Base-by-base conservation (phyloP, 768 basidiomycete genomes). In the Russula emetica region DNA sequence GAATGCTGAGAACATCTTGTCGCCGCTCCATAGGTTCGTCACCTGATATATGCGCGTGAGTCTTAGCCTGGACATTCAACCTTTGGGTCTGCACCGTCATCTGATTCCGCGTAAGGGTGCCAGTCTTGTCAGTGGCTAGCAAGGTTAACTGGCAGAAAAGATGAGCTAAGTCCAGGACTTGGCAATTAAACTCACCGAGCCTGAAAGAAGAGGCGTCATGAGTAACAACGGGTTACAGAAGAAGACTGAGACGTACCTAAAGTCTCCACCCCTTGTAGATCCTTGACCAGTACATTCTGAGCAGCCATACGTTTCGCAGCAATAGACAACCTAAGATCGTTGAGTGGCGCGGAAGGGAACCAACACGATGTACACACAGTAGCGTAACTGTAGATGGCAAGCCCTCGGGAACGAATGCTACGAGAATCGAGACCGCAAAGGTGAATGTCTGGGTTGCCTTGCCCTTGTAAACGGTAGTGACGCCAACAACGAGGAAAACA, bases 261-360 rank as follows among this genome's bases (percentile, higher is more conserved):
- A 3, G 86, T 87, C 71, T 88, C 86, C 0, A 88, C 85, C 47
- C 85, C 85, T 70, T 87, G 85, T n/a, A 88, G 71, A 68, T 86
- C 85, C 67, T 88, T 88, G 20, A 87, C 85, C n/a, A 88, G 76
- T 6, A 88, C 85, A 64, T 87, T 86, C 71, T 85, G 84, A 26
- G 79, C 79, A 1, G 86, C 85, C 85, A 88, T 87, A 34, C 86
- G 77, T 72, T 86, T 86, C 20, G 85, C 86, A 0, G 85, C 85
- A 49, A 88, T 86, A 5, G 85, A 86, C 7, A 88, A 70, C 20
- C 76, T 76, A 52, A 20, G 2, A 10, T 18, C 34, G 14, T 32
- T 42, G 9, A 61, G 20, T 47, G 13, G 47, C 7, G 24, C 28
- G 40, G 10, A 53, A 50, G 10, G 1, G 30, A 4, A 28, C 16